These are phyloP conservation scores for Ceratobasidium sp. DNA, from an alignment of 1,284 basidiomycete genomes.

Conservation along the genomic window DNA sequence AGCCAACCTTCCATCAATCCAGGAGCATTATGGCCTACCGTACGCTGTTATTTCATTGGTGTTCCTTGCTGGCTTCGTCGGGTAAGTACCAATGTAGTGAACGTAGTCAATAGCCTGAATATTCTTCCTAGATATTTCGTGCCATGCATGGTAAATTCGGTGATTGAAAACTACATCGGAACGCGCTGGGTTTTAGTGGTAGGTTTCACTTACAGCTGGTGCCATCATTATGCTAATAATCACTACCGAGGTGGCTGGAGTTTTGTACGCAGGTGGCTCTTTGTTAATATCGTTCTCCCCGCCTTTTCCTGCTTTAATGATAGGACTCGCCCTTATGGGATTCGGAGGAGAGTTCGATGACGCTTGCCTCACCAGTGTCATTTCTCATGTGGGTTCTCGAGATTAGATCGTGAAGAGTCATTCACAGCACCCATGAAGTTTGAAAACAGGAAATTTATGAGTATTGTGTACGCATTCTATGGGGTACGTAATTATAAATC, in stretches of 20 bases:
- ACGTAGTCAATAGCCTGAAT: neutral
- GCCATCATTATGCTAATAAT: neutral
- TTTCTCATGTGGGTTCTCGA: slow-evolving; percentile 7
- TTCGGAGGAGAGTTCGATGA: slow-evolving; percentile 15
- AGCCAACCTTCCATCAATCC: slow-evolving; percentile 24
- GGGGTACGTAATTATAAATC: slow-evolving; percentile 1
- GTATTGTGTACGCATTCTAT: slow-evolving; percentile 12
- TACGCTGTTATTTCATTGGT: slow-evolving; percentile 16
- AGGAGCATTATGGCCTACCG: slow-evolving; percentile 10
- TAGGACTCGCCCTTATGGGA: slow-evolving; percentile 4
- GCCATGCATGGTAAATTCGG: slow-evolving; percentile 22
- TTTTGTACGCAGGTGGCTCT: slow-evolving; percentile 1
- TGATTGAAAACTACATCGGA: slow-evolving; percentile 15
- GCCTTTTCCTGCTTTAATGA: neutral
- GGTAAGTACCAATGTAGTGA: slow-evolving; percentile 1
- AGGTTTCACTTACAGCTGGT: neutral
- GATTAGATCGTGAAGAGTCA: too few species aligned
- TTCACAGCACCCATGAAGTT: neutral
- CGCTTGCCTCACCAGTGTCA: slow-evolving; percentile 7
- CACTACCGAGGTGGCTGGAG: neutral
- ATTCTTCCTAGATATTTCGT: slow-evolving; percentile 16
- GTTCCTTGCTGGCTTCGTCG: slow-evolving; percentile 21
- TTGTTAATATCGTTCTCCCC: slow-evolving; percentile 13
- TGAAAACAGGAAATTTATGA: slow-evolving; percentile 17
- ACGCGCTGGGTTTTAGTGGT: slow-evolving; percentile 1